Evolutionary conservation across 2,329 filamentous ascomycete genomes (phyloP), one percentile per base, ranked within the genome.

Genomic region (Fusarium sp.): DNA sequence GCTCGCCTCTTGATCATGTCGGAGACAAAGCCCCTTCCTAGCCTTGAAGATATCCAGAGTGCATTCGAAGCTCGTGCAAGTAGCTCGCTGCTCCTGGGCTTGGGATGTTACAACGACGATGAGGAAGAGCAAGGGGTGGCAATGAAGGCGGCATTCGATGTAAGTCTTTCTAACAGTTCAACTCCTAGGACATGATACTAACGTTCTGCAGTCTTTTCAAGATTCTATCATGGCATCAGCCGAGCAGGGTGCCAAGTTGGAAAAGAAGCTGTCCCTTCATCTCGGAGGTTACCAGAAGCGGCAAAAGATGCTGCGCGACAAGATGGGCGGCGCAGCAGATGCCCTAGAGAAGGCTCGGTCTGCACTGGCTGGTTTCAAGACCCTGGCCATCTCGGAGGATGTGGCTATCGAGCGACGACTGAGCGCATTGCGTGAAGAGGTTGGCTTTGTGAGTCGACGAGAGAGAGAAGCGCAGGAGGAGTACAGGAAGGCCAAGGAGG

Each of bases 381-480:
- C 92, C 7, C 86, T 97, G 70, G 91, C 94, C 74, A 90, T 94
- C 43, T 93, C 91, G 1, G 97, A 99, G 81, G 91, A 96, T 71
- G 91, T 92, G 6, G 94, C 93, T 1, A 88, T 98, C 67, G 86
- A 87, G 54, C 88, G 91, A 65, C 88, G 97, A 33, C 85, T 98
- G 62, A 93, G 93, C 75, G 87, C 88, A 12, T 84, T 98, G 66
- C 90, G 95, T 60, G 92, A 94, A n/a, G 95, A 98, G 81, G 95
- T 98, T 25, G 89, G 87, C 8, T 94, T 94, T 77, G 89, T 98
- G 11, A 94, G 91, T 76, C 90, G 90, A 77, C 88, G 96, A 72
- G 96, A 98, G 85, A 88, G 95, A 68, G 95, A 98, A 84, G 95
- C 95, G 8, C 97, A 99, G 84, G 95, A 98, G 73, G 82, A 93